These are phyloP conservation scores for Hypsizygus marmoreus DNA, from an alignment of 768 basidiomycete species.

Conservation along the genomic window DNA sequence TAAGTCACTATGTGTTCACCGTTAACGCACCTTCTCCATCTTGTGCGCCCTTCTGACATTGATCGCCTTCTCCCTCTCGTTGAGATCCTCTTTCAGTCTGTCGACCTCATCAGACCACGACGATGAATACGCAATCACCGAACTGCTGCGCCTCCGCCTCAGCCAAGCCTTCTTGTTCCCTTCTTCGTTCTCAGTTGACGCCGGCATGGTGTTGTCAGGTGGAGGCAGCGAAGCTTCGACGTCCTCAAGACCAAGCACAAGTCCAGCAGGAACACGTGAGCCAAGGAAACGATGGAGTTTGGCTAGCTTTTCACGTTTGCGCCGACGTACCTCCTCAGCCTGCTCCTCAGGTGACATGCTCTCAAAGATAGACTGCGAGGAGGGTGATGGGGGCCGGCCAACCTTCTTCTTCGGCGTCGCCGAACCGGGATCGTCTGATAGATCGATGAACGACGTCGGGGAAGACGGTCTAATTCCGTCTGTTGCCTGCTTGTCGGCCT, in stretches of 20 bases:
- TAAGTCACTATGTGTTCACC: not conserved
- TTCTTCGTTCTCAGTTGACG: constrained; percentile 29
- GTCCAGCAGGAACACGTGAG: constrained; percentile 72
- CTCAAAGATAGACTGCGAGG: constrained; percentile 49
- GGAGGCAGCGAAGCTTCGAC: constrained; percentile 27
- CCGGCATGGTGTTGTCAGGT: constrained; percentile 24
- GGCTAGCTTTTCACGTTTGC: constrained; percentile 75
- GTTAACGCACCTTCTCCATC: constrained; percentile 82
- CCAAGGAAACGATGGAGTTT: constrained; percentile 86
- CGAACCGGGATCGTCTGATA: constrained; percentile 61
- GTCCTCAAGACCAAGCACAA: constrained; percentile 56
- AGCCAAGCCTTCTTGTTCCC: constrained; percentile 42
- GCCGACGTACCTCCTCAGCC: constrained; percentile 62
- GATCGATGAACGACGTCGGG: constrained; percentile 62
- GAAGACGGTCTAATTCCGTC: constrained; percentile 29
- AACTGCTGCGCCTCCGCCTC: constrained; percentile 55
- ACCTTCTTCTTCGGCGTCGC: constrained; percentile 22
- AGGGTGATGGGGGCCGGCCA: constrained; percentile 36
- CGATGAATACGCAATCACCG: constrained; percentile 46
- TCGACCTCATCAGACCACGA: constrained; percentile 59
- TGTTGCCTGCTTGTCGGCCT: constrained; percentile 20
- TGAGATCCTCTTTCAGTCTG: constrained; percentile 68
- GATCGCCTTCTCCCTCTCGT: constrained; percentile 73
- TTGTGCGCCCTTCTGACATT: constrained; percentile 81
- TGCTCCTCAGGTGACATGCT: constrained; percentile 52